Conservation (phyloP, 495 filamentous ascomycete genomes). For the Massariosphaeria phaeospora region DNA sequence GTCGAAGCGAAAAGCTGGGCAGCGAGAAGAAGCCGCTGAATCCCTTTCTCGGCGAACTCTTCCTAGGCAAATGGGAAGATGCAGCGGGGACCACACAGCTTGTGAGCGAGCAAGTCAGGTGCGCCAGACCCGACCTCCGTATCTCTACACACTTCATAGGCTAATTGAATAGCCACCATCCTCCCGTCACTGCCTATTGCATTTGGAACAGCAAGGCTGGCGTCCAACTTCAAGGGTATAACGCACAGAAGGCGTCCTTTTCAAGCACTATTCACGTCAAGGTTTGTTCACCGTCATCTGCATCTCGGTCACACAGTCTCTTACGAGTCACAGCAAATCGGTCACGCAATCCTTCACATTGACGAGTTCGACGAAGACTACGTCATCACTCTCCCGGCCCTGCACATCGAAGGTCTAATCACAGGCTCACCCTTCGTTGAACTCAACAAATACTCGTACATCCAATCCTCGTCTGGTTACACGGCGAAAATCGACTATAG, state of each 20-base stretch:
- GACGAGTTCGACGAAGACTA: constrained; percentile 68
- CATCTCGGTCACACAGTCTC: no score
- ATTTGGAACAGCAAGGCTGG: constrained; percentile 82
- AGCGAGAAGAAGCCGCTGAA: constrained; percentile 96
- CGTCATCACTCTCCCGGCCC: constrained; percentile 83
- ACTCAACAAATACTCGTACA: constrained; percentile 74
- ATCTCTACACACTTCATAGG: not conserved
- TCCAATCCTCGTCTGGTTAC: constrained; percentile 79
- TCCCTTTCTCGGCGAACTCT: constrained; percentile 70
- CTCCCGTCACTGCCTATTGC: constrained; percentile 92
- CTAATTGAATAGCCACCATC: constrained; percentile 68
- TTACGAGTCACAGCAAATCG: constrained; percentile 59
- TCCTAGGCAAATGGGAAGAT: constrained; percentile 81
- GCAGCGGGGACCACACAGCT: constrained; percentile 58
- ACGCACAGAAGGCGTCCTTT: constrained; percentile 95
- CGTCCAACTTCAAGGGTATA: constrained; percentile 86
- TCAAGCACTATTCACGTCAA: constrained; percentile 89
- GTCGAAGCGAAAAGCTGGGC: constrained; percentile 71
- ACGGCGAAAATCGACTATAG: constrained; percentile 89
- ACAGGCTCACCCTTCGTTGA: constrained; percentile 89
- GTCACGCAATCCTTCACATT: constrained; percentile 80
- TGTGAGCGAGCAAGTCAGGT: constrained; percentile 80
- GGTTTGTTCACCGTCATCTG: constrained; percentile 20
- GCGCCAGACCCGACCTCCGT: constrained; percentile 3
- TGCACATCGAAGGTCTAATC: constrained; percentile 92